phyloP scores from a whole-genome alignment of 768 basidiomycete genomes.

The Tulasnella sp. region DNA sequence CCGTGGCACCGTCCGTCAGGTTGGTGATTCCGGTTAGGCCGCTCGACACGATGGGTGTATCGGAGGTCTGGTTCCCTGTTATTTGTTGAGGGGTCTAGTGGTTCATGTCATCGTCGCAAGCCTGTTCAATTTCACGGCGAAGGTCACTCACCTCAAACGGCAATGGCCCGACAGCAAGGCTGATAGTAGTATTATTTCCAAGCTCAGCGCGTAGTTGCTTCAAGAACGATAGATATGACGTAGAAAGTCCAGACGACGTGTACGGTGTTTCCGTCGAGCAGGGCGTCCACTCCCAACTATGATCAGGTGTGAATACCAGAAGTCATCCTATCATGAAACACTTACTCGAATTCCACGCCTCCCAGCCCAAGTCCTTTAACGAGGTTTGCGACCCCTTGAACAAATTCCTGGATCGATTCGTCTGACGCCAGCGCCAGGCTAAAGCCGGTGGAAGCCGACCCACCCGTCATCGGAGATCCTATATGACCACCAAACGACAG shows the following conservation, averaged over 20 bases:
- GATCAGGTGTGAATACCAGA: background rate
- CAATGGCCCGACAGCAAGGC: constrained; percentile 3
- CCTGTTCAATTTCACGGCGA: background rate
- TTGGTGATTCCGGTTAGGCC: background rate
- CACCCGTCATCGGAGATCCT: constrained; percentile 3
- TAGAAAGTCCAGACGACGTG: background rate
- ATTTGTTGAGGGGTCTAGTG: background rate
- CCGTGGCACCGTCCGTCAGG: background rate
- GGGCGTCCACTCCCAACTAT: constrained; percentile 9
- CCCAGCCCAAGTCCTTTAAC: constrained; percentile 2
- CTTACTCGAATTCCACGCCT: constrained; percentile 12
- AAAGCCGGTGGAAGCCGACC: constrained; percentile 6
- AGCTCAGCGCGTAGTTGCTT: background rate
- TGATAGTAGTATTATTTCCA: background rate
- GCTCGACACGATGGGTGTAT: background rate
- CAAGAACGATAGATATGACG: constrained; percentile 8
- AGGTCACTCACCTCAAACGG: constrained; percentile 10
- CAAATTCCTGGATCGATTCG: constrained; percentile 5
- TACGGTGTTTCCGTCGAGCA: constrained; percentile 9
- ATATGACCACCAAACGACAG: constrained; percentile 8
- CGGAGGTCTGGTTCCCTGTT: background rate
- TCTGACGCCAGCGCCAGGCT: background rate
- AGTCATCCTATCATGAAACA: background rate
- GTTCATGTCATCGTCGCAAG: background rate
- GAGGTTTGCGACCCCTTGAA: constrained; percentile 1